Percentiles rank a stretch among this genome's conserved stretches.
Evolutionary conservation across 1,139 yeast genomes (phyloP).

Genomic region (Sugiyamaella paludigena): DNA sequence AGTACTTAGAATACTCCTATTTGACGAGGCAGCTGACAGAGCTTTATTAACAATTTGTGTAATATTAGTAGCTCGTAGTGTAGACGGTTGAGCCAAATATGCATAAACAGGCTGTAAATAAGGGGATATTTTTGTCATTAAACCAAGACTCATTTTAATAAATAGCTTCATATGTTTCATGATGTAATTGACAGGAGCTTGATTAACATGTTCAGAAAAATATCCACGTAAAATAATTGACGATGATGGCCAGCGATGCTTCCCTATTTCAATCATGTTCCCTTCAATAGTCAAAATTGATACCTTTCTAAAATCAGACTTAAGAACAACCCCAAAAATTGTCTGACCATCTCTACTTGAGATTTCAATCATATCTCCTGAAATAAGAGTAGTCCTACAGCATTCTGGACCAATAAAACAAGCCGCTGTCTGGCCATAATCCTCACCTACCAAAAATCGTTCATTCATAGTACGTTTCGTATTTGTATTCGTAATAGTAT

Average conservation of each 20-base stretch:
- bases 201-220: neutral
- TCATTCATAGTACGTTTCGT: neutral
- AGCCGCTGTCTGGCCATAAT: neutral
- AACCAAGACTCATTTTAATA: conserved; percentile 11
- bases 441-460: neutral
- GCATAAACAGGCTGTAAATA: conserved; percentile 18
- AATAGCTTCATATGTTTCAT: conserved; percentile 10
- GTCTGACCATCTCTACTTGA: conserved; percentile 19
- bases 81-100: conserved; percentile 8
- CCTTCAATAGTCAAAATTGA: conserved; percentile 10
- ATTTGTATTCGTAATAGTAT: neutral
- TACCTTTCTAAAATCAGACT: neutral
- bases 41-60: neutral
- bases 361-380: conserved; percentile 20
- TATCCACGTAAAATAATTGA: conserved; percentile 5
- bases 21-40: conserved; percentile 2
- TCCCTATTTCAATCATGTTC: neutral
- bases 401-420: conserved; percentile 6
- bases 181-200: neutral
- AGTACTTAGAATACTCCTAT: neutral
- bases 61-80: conserved; percentile 7
- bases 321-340: conserved; percentile 14
- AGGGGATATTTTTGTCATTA: conserved; percentile 16
- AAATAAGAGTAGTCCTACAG: neutral
- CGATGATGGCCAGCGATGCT: neutral